Evolutionary conservation across 306 rosid species (phyloP).

Genomic region (Pyrus pyrifolia): DNA sequence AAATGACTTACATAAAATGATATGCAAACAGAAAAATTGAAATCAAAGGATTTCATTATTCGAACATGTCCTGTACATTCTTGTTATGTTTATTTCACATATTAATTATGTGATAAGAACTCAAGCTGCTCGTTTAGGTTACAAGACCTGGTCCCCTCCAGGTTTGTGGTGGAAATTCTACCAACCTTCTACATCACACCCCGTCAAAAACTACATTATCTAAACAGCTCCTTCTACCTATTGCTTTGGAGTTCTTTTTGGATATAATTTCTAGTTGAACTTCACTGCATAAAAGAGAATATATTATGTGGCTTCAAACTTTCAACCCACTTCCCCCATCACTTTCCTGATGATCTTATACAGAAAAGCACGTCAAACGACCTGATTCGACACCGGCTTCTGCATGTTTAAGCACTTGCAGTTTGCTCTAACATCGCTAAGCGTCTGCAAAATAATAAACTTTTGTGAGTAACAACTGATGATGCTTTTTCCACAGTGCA

Average conservation of each 20-base stretch:
- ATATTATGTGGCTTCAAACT: conserved; percentile 13
- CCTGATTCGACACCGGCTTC: conserved; percentile 42
- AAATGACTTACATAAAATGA: background rate
- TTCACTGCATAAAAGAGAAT: conserved; percentile 14
- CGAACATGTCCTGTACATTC: conserved; percentile 24
- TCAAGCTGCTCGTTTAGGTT: conserved; percentile 7
- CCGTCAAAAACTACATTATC: conserved; percentile 7
- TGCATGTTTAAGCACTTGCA: conserved; percentile 61
- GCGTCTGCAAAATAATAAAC: conserved; percentile 38
- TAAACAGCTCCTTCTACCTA: conserved; percentile 1
- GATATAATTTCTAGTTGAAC: conserved; percentile 16
- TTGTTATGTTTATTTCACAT: conserved; percentile 22
- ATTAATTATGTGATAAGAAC: conserved; percentile 11
- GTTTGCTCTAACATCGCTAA: conserved; percentile 57
- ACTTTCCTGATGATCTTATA: conserved; percentile 15
- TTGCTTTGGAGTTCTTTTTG: background rate
- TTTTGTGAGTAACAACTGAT: background rate
- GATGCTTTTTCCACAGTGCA: background rate
- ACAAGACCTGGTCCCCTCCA: conserved; percentile 11
- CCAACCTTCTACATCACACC: conserved; percentile 16
- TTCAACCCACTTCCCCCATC: conserved; percentile 20
- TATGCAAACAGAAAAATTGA: background rate
- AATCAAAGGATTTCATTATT: conserved; percentile 10
- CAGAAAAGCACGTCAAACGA: conserved; percentile 34
- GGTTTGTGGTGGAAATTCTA: conserved; percentile 14